A percentile compares a stretch with the other conserved stretches of the same genome.
These are phyloP conservation scores for Oryza coarctata DNA, from an alignment of 176 grass and related monocot genomes.

Conservation along the genomic window DNA sequence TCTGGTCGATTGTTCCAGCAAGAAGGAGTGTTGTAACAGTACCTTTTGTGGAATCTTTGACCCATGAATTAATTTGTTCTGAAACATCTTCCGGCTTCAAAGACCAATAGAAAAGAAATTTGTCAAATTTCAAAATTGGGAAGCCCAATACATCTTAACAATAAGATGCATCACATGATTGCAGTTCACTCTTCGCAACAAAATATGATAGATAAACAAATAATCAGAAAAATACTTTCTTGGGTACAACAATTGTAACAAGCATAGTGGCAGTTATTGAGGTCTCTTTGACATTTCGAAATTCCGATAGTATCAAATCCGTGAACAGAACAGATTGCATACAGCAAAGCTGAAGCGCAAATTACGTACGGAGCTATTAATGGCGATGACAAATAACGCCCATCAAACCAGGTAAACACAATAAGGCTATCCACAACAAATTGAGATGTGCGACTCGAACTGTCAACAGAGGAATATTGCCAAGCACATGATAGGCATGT, in stretches of 20 bases:
- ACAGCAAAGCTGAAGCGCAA: background rate
- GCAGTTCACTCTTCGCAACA: background rate
- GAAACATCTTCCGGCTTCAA: slow-evolving; percentile 37
- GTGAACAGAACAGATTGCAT: background rate
- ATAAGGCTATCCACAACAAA: too few relatives aligned
- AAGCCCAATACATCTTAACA: background rate
- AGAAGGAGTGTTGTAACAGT: slow-evolving; percentile 21
- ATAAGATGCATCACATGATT: slow-evolving; percentile 5
- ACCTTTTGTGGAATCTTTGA: slow-evolving; percentile 33
- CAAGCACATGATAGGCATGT: background rate
- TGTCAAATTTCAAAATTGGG: background rate
- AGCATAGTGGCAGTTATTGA: background rate
- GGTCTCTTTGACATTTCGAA: background rate
- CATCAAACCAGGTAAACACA: background rate
- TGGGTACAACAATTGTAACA: background rate
- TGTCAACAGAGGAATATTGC: background rate
- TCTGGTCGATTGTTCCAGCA: slow-evolving; percentile 33
- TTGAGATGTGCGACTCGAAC: too few relatives aligned
- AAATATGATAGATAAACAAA: background rate
- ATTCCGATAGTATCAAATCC: background rate
- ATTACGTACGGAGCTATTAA: background rate
- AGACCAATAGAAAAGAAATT: slow-evolving; percentile 1
- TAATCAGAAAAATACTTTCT: background rate
- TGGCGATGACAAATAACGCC: background rate
- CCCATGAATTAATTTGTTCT: slow-evolving; percentile 40